phyloP scores from a whole-genome alignment of 805 yeast genomes.

The Cyberlindnera amylophila region DNA sequence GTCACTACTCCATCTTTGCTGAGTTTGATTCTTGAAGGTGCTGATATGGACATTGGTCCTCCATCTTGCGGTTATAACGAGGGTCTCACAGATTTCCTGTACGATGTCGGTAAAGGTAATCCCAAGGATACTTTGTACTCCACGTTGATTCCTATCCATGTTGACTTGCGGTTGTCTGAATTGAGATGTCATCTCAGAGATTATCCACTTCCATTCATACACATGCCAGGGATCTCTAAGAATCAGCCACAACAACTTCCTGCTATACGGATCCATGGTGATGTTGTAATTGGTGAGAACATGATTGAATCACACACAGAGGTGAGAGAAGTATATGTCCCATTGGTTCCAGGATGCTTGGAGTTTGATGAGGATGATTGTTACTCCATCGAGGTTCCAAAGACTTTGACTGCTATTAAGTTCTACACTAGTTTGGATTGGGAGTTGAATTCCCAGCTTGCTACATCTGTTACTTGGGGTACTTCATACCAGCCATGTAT shows the following conservation, averaged over 20 bases:
- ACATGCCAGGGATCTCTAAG: slow-evolving; percentile 54
- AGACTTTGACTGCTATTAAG: slow-evolving; percentile 75
- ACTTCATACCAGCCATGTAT: slow-evolving; percentile 80
- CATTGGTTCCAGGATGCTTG: slow-evolving; percentile 48
- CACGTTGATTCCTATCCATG: slow-evolving; percentile 58
- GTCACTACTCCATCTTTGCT: slow-evolving; percentile 50
- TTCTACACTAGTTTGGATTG: slow-evolving; percentile 59
- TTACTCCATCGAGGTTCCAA: slow-evolving; percentile 61
- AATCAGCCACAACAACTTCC: slow-evolving; percentile 24
- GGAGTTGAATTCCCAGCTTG: slow-evolving; percentile 47
- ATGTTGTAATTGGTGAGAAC: slow-evolving; percentile 66
- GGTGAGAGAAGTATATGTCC: slow-evolving; percentile 57
- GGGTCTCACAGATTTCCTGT: slow-evolving; percentile 52
- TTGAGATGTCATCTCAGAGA: slow-evolving; percentile 72
- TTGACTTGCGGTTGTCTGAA: slow-evolving; percentile 57
- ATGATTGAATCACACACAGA: slow-evolving; percentile 47
- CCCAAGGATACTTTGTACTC: slow-evolving; percentile 71
- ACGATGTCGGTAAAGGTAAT: slow-evolving; percentile 76
- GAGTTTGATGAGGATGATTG: slow-evolving; percentile 36
- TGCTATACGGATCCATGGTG: slow-evolving; percentile 49
- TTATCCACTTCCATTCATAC: slow-evolving; percentile 78
- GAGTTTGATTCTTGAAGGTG: slow-evolving; percentile 44
- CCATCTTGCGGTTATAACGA: slow-evolving; percentile 50
- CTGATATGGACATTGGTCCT: slow-evolving; percentile 43
- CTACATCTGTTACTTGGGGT: slow-evolving; percentile 80